These are phyloP conservation scores for Dalbergia oliveri DNA, from an alignment of 306 rosid genomes.

Conservation along the genomic window DNA sequence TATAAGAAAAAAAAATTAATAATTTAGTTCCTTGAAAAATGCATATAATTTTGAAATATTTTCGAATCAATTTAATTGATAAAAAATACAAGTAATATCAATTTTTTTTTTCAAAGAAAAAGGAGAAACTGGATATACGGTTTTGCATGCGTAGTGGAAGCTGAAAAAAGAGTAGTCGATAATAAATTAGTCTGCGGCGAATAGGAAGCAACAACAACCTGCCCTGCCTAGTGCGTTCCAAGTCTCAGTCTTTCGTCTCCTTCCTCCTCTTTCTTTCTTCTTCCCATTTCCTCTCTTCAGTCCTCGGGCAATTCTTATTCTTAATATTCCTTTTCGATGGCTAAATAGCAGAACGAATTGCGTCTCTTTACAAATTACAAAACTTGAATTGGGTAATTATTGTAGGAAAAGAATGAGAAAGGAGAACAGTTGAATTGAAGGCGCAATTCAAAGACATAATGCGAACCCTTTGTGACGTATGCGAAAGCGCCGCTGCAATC, in stretches of 20 bases:
- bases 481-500: not conserved
- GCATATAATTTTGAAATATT: too few species aligned
- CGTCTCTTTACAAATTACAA: not conserved
- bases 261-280: not conserved
- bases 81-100: too few species aligned
- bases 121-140: not conserved
- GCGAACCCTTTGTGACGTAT: not conserved
- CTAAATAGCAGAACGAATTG: not conserved
- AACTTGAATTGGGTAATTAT: not conserved
- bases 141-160: not conserved
- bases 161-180: too few species aligned
- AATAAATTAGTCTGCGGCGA: not conserved
- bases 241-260: too few species aligned
- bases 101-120: too few species aligned
- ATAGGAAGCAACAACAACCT: not conserved
- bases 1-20: too few species aligned
- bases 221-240: not conserved
- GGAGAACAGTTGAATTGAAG: not conserved
- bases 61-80: too few species aligned
- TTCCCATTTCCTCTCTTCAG: not conserved
- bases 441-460: not conserved
- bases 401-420: not conserved
- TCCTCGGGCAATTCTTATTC: too few species aligned
- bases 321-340: not conserved
- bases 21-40: too few species aligned